Evolutionary conservation across 805 yeast genomes (phyloP).

Genomic region (Priceomyces fermenticarens): DNA sequence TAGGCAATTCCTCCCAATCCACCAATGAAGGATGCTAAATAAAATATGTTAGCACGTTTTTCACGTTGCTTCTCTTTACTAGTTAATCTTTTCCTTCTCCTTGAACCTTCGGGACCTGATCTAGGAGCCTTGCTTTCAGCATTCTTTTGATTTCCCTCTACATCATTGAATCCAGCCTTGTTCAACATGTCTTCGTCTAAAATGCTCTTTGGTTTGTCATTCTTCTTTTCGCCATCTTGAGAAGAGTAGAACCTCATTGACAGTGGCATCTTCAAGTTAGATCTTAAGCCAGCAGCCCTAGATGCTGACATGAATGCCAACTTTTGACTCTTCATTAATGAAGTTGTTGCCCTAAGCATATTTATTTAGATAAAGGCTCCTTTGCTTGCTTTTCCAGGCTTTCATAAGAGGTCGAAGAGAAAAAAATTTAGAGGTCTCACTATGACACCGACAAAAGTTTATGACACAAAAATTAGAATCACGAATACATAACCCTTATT

Average conservation of each 20-base stretch:
- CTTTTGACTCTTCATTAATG: slow-evolving; percentile 4
- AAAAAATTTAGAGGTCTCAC: neutral
- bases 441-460: neutral
- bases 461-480: slow-evolving; percentile 1
- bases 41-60: slow-evolving; percentile 71
- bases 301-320: neutral
- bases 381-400: too few relatives aligned
- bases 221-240: slow-evolving; percentile 6
- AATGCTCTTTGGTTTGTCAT: slow-evolving; percentile 44
- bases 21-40: slow-evolving; percentile 55
- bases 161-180: slow-evolving; percentile 75
- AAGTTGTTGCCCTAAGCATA: slow-evolving; percentile 8
- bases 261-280: neutral
- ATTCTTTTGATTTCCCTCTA: slow-evolving; percentile 13
- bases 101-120: slow-evolving; percentile 10
- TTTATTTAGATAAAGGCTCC: too few relatives aligned
- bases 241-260: slow-evolving; percentile 6
- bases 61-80: slow-evolving; percentile 82
- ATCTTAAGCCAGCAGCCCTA: slow-evolving; percentile 1
- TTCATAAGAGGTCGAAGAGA: too few relatives aligned
- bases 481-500: neutral
- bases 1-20: slow-evolving; percentile 56
- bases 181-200: slow-evolving; percentile 79
- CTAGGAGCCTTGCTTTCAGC: slow-evolving; percentile 10
- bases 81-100: slow-evolving; percentile 53